Conservation (phyloP, 2,329 filamentous ascomycete genomes). For the Arthrobotrys sinensis region DNA sequence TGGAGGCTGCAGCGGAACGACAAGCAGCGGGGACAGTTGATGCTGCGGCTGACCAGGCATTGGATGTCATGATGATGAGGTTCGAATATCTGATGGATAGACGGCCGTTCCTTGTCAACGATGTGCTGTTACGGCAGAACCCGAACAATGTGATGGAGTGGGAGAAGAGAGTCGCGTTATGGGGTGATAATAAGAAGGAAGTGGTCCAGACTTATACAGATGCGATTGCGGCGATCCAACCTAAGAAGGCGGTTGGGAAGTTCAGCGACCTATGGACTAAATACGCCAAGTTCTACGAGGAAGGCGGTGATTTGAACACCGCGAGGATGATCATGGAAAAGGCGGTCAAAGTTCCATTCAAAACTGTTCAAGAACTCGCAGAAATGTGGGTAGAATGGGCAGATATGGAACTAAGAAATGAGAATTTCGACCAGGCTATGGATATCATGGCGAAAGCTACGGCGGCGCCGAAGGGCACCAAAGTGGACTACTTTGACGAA, state of each 20-base stretch:
- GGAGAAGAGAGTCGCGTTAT: constrained; percentile 95
- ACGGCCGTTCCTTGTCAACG: constrained; percentile 93
- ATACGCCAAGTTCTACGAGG: constrained; percentile 97
- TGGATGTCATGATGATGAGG: constrained; percentile 96
- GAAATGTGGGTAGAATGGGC: constrained; percentile 99
- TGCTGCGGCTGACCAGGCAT: constrained; percentile 89
- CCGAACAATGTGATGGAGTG: constrained; percentile 96
- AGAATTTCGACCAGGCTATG: constrained; percentile 95
- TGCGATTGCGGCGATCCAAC: constrained; percentile 91
- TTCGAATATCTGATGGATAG: constrained; percentile 99
- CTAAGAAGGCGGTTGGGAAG: constrained; percentile 92
- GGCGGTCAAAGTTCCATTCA: constrained; percentile 97
- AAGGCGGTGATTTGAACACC: constrained; percentile 84
- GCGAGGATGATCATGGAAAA: constrained; percentile 97
- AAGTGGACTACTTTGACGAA: constrained; percentile 99
- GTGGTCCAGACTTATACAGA: constrained; percentile 95
- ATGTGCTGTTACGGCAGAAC: constrained; percentile 94
- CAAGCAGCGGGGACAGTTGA: constrained; percentile 84
- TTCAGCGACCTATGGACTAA: constrained; percentile 97
- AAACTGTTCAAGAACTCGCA: constrained; percentile 94
- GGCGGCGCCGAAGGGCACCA: constrained; percentile 96
- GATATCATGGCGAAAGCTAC: constrained; percentile 97
- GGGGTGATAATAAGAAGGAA: constrained; percentile 92
- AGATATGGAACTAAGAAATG: constrained; percentile 94
- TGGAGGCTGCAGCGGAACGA: constrained; percentile 86